Base-by-base conservation (phyloP, 768 basidiomycete species). In the Astraeus odoratus region DNA sequence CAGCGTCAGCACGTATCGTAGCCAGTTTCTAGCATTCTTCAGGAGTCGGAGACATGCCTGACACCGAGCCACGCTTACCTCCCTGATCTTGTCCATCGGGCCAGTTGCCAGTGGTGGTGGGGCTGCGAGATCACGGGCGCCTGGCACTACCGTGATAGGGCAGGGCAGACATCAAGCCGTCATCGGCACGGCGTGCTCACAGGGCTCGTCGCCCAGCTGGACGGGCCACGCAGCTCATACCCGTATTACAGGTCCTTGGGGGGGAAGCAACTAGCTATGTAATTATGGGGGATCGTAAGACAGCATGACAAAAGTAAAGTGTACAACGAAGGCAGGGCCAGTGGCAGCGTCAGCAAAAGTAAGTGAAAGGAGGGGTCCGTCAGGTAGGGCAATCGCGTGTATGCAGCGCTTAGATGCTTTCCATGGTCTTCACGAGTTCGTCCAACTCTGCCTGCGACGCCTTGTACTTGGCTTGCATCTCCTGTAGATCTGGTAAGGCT, bases 371-470 rank as follows among this genome's bases (percentile, higher is more conserved):
- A 23, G 20, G 36, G 36, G 15, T 51, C 34, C 38, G 43, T 27
- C 25, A 43, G 42, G 44, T n/a, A 42, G 47, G 43, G 40, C 47
- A 22, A 19, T 8, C 26, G 35, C 42, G 38, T 31, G 35, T 45
- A 35, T 12, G 33, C 29, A 33, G 19, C 39, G 47, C 66, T 74
- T 66, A 85, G 55, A 89, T 55, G 55, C 72, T 72, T 59, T 83
- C 80, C 88, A 95, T 89, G 66, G 67, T 76, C 46, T 68, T 56
- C 48, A 83, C 81, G 50, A 97, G 78, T 44, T 92, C 89, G 56
- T 88, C 85, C 64, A 99, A 71, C 51, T 96, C 94, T 30, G 63
- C 63, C 67, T 97, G 82, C 34, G 86, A 79, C 42, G 73, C 53
- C 61, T 73, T 73, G 73, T 82, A 87, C 63, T 93, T 92, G 49